A percentile compares a stretch with the other conserved stretches of the same genome.
Conservation (phyloP, 2,329 filamentous ascomycete genomes). For the Mollisia scopiformis region DNA sequence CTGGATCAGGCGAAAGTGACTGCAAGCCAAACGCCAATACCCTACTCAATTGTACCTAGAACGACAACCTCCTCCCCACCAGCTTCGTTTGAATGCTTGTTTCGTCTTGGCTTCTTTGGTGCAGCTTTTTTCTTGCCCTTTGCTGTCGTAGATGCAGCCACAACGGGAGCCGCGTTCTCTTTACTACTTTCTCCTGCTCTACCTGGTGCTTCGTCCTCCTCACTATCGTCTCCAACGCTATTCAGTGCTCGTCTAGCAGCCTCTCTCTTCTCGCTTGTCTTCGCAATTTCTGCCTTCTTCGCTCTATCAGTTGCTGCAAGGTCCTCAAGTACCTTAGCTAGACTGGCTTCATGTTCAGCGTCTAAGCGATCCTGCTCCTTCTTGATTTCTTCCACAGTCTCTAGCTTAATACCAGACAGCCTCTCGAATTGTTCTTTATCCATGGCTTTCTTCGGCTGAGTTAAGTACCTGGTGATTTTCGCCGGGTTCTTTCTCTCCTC, state of each 20-base stretch:
- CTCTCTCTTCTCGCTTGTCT: constrained; percentile 1
- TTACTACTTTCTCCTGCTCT: constrained; percentile 20
- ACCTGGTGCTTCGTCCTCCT: constrained; percentile 16
- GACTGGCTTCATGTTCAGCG: constrained; percentile 49
- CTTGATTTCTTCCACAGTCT: constrained; percentile 57
- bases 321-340: constrained; percentile 49
- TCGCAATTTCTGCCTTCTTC: constrained; percentile 34
- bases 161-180: constrained; percentile 22
- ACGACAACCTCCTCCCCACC: constrained; percentile 37
- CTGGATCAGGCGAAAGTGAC: neutral
- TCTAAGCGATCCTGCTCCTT: constrained; percentile 51
- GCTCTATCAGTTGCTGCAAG: constrained; percentile 26
- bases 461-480: constrained; percentile 66
- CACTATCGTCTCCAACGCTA: constrained; percentile 16
- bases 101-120: constrained; percentile 28
- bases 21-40: neutral
- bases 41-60: constrained; percentile 28
- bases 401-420: constrained; percentile 55
- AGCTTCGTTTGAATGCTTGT: constrained; percentile 29
- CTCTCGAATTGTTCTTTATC: constrained; percentile 63
- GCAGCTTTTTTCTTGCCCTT: neutral
- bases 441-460: constrained; percentile 57
- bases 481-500: constrained; percentile 71
- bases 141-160: neutral
- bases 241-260: constrained; percentile 19